Evolutionary conservation across 225 moss, liverwort and hornwort genomes (phyloP), one percentile per base, ranked within the genome.

Genomic region (Pseudisothecium myosuroides): DNA sequence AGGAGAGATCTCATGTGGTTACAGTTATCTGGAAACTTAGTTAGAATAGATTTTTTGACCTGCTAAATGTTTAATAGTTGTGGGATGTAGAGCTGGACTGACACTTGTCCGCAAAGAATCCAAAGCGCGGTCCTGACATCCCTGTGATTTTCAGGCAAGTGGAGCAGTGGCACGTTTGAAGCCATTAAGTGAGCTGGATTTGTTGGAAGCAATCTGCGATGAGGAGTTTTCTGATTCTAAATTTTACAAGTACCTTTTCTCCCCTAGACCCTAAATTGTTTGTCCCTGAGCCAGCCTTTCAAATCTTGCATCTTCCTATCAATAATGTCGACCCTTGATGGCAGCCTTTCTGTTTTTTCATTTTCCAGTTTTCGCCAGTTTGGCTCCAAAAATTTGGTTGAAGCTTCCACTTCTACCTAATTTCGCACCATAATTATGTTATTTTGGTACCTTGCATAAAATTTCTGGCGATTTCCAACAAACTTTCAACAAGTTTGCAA

Each of bases 151-250:
- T 80, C 93, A 96, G 96, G 89, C 93, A 39, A 76, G 89, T 59
- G 91, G 86, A 54, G 90, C 93, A 68, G 88, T 95, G 41, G 87
- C 59, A 52, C 90, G 96, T 55, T 84, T 96, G 88, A 89, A 90
- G 76, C 34, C 90, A 49, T 85, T 91, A 80, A 86, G 91, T 90
- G 92, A 92, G 87, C 79, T 63, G 65, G 94, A 91, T 61, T 89
- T 96, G 67, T 80, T 93, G 9, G 90, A 88, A 75, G 96, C 96
- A 67, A 50, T 95, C 81, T 92, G 61, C 78, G 94, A 96, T 85
- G 96, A 95, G 87, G 96, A 93, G 69, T 95, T 93, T 66, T 84
- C 94, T 31, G 88, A 87, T 50, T 64, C 91, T 28, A 89, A 89
- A 80, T 96, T 90, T 83, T 63, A 87, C 80, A 95, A 92, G 96